Percentiles rank a stretch among this genome's conserved stretches.
phyloP scores from a whole-genome alignment of 2,329 filamentous ascomycete species.

The Monilinia fructigena region DNA sequence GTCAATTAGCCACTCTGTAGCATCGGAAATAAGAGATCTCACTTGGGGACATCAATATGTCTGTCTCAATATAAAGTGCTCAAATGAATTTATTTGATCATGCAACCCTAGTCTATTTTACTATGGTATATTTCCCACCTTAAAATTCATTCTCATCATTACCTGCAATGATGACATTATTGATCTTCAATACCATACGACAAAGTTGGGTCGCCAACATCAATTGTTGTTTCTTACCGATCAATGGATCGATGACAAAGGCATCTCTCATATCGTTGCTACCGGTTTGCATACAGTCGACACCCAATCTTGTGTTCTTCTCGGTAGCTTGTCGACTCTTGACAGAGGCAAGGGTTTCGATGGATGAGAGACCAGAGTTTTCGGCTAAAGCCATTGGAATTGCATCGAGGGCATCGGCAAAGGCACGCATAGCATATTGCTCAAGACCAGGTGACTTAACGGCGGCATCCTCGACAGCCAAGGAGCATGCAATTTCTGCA shows the following conservation, averaged over 20 bases:
- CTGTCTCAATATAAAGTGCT: background rate
- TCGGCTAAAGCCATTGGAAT: slow-evolving; percentile 95
- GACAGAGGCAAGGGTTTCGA: slow-evolving; percentile 89
- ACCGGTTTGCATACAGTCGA: slow-evolving; percentile 96
- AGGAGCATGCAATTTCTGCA: slow-evolving; percentile 93
- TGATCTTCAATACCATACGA: slow-evolving; percentile 96
- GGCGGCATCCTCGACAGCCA: slow-evolving; percentile 93
- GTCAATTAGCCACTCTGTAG: no score
- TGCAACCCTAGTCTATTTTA: slow-evolving; percentile 16
- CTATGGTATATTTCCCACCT: slow-evolving; percentile 17
- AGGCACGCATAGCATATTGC: slow-evolving; percentile 98
- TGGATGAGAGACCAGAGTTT: slow-evolving; percentile 94
- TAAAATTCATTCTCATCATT: slow-evolving; percentile 86
- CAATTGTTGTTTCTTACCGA: slow-evolving; percentile 96
- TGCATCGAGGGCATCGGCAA: slow-evolving; percentile 89
- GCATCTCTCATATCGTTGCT: slow-evolving; percentile 97
- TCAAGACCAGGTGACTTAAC: slow-evolving; percentile 95
- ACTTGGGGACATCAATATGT: background rate
- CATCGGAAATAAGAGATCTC: background rate
- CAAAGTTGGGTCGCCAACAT: slow-evolving; percentile 95
- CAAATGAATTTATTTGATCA: slow-evolving; percentile 8
- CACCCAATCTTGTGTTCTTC: slow-evolving; percentile 74
- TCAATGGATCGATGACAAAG: slow-evolving; percentile 97
- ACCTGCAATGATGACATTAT: slow-evolving; percentile 92
- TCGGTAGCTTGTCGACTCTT: slow-evolving; percentile 97